phyloP scores from a whole-genome alignment of 768 basidiomycete genomes.

The Leccinum sublutescens region DNA sequence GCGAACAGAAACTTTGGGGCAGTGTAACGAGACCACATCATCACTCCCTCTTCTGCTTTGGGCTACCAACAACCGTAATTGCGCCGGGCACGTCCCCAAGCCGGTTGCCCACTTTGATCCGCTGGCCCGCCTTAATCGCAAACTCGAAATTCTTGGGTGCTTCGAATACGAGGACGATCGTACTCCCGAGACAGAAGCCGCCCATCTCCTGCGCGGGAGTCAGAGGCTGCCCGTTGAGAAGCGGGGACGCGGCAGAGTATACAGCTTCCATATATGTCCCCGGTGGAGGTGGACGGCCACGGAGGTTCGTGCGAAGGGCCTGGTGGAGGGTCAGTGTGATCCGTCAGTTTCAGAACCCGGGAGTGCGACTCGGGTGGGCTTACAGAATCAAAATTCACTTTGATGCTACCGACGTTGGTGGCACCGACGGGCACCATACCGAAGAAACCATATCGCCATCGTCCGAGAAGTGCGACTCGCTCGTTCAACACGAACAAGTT shows the following conservation, averaged over 20 bases:
- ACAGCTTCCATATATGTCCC: constrained; percentile 93
- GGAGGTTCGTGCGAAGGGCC: constrained; percentile 88
- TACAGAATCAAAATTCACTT: constrained; percentile 91
- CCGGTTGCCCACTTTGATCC: constrained; percentile 82
- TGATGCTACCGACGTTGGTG: constrained; percentile 96
- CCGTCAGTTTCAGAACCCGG: neutral
- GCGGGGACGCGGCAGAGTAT: constrained; percentile 78
- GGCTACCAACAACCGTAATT: constrained; percentile 23
- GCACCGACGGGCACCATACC: constrained; percentile 97
- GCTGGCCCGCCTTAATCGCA: constrained; percentile 70
- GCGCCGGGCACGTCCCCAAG: constrained; percentile 55
- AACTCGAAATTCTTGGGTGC: constrained; percentile 86
- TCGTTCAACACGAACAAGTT: constrained; percentile 98
- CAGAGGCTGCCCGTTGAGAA: constrained; percentile 88
- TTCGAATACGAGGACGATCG: constrained; percentile 96
- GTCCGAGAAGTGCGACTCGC: constrained; percentile 89
- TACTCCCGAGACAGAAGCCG: constrained; percentile 92
- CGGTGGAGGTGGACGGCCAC: constrained; percentile 65
- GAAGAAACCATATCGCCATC: constrained; percentile 96
- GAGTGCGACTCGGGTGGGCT: constrained; percentile 4
- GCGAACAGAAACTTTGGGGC: neutral
- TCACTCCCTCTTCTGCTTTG: constrained; percentile 35
- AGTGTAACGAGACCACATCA: too few species aligned
- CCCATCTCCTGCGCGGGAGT: constrained; percentile 93
- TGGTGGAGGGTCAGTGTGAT: constrained; percentile 27